These are phyloP conservation scores for Clonostachys chloroleuca DNA, from an alignment of 2,329 filamentous ascomycete genomes.

Conservation along the genomic window DNA sequence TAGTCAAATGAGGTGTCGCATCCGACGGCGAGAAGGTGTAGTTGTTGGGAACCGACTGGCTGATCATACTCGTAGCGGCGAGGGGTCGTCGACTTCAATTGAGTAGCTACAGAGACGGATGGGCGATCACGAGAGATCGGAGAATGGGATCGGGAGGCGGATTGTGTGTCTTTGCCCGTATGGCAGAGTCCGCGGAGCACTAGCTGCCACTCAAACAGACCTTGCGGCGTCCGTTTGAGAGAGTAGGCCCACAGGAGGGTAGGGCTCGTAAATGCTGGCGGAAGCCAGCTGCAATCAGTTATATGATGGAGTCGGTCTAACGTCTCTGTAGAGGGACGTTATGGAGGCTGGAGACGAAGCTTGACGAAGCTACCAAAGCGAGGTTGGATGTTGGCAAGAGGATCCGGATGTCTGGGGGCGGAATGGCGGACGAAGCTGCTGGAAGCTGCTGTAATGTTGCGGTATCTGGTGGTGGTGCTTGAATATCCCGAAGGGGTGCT, in stretches of 20 bases:
- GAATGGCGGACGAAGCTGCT: conserved; percentile 40
- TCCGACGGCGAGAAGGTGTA: conserved; percentile 79
- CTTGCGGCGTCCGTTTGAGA: conserved; percentile 90
- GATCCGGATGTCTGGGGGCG: conserved; percentile 73
- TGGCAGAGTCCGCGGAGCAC: conserved; percentile 75
- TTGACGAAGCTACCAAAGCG: conserved; percentile 66
- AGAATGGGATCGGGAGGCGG: too few relatives aligned
- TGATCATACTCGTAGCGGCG: conserved; percentile 60
- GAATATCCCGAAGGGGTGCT: conserved; percentile 38
- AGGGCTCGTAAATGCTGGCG: conserved; percentile 68
- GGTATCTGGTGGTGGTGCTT: background rate
- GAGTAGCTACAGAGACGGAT: too few relatives aligned
- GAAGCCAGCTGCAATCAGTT: conserved; percentile 71
- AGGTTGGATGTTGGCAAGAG: conserved; percentile 78
- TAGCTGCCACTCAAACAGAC: conserved; percentile 98
- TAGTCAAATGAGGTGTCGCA: conserved; percentile 85
- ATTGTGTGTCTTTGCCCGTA: conserved; percentile 19
- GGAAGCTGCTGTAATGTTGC: background rate
- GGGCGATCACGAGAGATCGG: too few relatives aligned
- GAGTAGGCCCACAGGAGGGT: conserved; percentile 89
- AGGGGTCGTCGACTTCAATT: conserved; percentile 4
- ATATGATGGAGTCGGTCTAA: conserved; percentile 32
- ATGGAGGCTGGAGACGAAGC: conserved; percentile 84
- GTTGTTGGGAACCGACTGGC: conserved; percentile 72
- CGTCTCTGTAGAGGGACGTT: conserved; percentile 71